A percentile compares a stretch with the other conserved stretches of the same genome.
phyloP scores from a whole-genome alignment of 2,329 filamentous ascomycete species.

The Cryoendolithus antarcticus region DNA sequence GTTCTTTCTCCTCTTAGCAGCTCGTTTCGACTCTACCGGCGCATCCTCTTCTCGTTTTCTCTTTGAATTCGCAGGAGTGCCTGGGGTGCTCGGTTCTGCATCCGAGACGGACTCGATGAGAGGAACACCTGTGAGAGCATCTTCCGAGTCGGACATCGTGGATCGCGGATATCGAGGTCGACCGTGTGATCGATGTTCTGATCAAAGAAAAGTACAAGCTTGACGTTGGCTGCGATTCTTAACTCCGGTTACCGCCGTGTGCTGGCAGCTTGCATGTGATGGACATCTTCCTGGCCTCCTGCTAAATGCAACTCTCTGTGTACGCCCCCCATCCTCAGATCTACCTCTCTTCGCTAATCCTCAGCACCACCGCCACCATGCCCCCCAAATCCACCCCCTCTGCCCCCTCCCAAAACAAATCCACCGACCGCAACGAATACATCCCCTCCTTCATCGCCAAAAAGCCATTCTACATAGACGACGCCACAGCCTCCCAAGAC shows the following conservation, averaged over 20 bases:
- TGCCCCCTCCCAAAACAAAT: slow-evolving; percentile 50
- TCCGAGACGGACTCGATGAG: slow-evolving; percentile 31
- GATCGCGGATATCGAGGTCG: too few relatives aligned
- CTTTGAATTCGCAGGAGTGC: slow-evolving; percentile 18
- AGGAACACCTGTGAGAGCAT: slow-evolving; percentile 29
- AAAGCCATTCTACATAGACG: slow-evolving; percentile 88
- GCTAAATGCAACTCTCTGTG: too few relatives aligned
- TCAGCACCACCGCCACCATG: slow-evolving; percentile 7
- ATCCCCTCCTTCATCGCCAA: slow-evolving; percentile 97
- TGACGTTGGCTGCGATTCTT: too few relatives aligned
- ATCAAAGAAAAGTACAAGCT: too few relatives aligned
- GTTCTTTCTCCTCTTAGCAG: slow-evolving; percentile 42
- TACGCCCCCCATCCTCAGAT: too few relatives aligned
- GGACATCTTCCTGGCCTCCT: too few relatives aligned
- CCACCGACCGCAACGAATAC: slow-evolving; percentile 92
- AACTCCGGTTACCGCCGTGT: too few relatives aligned
- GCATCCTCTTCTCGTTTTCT: slow-evolving; percentile 28
- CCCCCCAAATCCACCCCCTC: slow-evolving; percentile 56
- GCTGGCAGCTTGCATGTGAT: too few relatives aligned
- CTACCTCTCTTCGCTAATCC: too few relatives aligned
- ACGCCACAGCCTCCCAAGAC: slow-evolving; percentile 54
- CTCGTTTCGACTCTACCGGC: slow-evolving; percentile 23
- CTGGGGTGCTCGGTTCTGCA: slow-evolving; percentile 16
- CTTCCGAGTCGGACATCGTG: slow-evolving; percentile 33
- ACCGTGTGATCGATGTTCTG: too few relatives aligned